These are phyloP conservation scores for Daedaleopsis nitida DNA, from an alignment of 768 basidiomycete species.

Conservation along the genomic window DNA sequence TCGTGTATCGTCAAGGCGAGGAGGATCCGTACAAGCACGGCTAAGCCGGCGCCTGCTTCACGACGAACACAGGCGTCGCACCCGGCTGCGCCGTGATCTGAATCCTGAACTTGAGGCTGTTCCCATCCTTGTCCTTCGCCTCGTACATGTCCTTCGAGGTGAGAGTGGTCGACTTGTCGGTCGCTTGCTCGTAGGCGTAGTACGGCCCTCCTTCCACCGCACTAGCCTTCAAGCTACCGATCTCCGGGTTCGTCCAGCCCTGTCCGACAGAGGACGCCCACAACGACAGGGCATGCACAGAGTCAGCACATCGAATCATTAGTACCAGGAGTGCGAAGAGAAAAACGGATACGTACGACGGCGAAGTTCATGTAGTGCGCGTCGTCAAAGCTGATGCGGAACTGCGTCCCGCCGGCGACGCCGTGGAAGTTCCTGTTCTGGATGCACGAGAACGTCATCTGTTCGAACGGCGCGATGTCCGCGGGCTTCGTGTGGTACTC, in stretches of 20 bases:
- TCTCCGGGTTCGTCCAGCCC: conserved; percentile 11
- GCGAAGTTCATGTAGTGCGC: background rate
- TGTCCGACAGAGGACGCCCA: background rate
- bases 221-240: conserved; percentile 3
- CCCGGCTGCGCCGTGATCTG: conserved; percentile 7
- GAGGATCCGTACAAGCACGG: too few species aligned
- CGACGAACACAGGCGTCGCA: background rate
- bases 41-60: background rate
- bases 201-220: background rate
- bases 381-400: conserved; percentile 3
- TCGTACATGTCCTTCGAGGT: background rate
- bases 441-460: background rate
- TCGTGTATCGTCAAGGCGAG: too few species aligned
- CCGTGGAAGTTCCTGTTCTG: background rate
- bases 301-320: too few species aligned
- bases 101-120: background rate
- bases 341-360: background rate
- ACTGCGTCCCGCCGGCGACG: conserved; percentile 4
- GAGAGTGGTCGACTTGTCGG: background rate
- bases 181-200: conserved; percentile 6
- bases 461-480: background rate
- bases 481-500: background rate
- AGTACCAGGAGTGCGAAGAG: too few species aligned
- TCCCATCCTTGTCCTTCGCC: conserved; percentile 9
- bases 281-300: too few species aligned